phyloP scores from a whole-genome alignment of 768 basidiomycete species.

The Tubosaeta sp. region DNA sequence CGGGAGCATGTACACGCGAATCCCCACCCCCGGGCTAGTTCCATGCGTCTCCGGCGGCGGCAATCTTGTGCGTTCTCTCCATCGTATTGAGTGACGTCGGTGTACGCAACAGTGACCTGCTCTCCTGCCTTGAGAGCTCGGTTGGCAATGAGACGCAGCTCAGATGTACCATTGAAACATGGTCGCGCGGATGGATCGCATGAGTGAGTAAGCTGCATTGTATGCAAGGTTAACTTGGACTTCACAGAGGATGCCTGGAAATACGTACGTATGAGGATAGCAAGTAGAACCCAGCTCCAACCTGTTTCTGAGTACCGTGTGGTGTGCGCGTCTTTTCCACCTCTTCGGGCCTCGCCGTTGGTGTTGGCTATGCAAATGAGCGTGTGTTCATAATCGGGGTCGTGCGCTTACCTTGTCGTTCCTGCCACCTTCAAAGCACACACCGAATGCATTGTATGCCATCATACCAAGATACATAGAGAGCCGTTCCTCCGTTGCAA shows the following conservation, averaged over 20 bases:
- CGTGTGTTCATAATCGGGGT: not conserved
- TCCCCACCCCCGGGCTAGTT: conserved; percentile 77
- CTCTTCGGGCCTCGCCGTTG: conserved; percentile 59
- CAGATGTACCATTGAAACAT: conserved; percentile 64
- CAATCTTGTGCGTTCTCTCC: conserved; percentile 53
- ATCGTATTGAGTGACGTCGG: conserved; percentile 56
- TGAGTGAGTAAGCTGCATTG: conserved; percentile 57
- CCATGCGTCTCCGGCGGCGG: conserved; percentile 60
- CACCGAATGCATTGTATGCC: conserved; percentile 73
- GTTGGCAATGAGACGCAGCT: conserved; percentile 66
- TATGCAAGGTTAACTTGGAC: not conserved
- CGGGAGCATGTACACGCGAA: conserved; percentile 72
- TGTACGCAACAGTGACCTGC: conserved; percentile 70
- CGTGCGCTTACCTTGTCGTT: conserved; percentile 56
- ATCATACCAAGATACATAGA: conserved; percentile 63
- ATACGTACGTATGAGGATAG: conserved; percentile 65
- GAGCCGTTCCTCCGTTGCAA: conserved; percentile 62
- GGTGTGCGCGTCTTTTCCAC: conserved; percentile 74
- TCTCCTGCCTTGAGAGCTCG: conserved; percentile 70
- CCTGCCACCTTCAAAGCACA: conserved; percentile 61
- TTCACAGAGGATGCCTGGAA: not conserved
- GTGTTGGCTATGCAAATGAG: conserved; percentile 41
- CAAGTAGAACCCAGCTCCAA: conserved; percentile 71
- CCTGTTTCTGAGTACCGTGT: conserved; percentile 67
- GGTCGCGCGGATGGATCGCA: conserved; percentile 67